Conservation (phyloP, 805 yeast genomes). For the Pichia ethanolica region DNA sequence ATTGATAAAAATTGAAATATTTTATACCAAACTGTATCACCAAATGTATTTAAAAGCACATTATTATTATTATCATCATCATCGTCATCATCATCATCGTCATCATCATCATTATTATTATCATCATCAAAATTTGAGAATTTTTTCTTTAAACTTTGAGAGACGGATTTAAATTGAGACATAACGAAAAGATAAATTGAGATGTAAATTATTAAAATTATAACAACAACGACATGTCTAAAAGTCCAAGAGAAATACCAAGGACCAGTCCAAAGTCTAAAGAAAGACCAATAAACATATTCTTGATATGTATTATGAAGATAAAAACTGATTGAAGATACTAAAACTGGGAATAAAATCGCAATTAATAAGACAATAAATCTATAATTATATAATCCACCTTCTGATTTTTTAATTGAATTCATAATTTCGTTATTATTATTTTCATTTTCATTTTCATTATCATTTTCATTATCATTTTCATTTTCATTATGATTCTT, state of each 20-base stretch:
- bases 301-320: conserved; percentile 47
- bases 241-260: conserved; percentile 87
- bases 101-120: not conserved
- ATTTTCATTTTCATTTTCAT: not conserved
- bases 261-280: conserved; percentile 56
- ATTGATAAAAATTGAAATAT: conserved; percentile 20
- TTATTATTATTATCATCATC: not conserved
- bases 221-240: conserved; percentile 56
- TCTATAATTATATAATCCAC: conserved; percentile 62
- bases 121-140: not conserved
- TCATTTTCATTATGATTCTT: not conserved
- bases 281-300: conserved; percentile 68
- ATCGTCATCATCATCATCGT: not conserved
- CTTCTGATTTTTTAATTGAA: conserved; percentile 37
- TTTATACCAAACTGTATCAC: conserved; percentile 28
- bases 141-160: conserved; percentile 4
- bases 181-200: conserved; percentile 68
- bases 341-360: conserved; percentile 62
- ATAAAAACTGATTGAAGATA: conserved; percentile 53
- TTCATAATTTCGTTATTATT: not conserved
- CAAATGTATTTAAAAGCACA: conserved; percentile 11
- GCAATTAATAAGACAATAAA: conserved; percentile 50
- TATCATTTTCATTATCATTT: not conserved
- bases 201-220: conserved; percentile 57
- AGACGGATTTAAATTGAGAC: conserved; percentile 46